Base-by-base conservation (phyloP, 441 rosid species). In the Euphorbia corollata region DNA sequence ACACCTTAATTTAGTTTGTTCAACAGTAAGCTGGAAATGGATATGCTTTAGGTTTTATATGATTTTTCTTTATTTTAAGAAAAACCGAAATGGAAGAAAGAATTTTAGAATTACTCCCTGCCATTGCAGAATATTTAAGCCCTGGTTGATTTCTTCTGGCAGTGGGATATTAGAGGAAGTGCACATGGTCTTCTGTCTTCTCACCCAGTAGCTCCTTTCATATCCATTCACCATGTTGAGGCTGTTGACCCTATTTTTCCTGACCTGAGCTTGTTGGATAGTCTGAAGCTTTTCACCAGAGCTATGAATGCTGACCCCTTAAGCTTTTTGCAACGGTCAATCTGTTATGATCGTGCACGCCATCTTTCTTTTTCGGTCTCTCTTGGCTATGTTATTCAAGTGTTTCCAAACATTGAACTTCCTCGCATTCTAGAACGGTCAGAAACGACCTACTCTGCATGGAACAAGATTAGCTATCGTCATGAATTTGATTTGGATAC, bases 131-230 rank as follows among this genome's bases (percentile, higher is more conserved):
- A 23, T 36, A 24, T 55, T 70, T 63, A 47, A 59, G 1, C 23
- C 34, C 58, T 70, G 32, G 27, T 24, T 63, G 62, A 4, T 34
- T 43, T 62, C 22, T 61, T 27, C 47, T 74, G 72, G 78, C 89
- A 89, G 98, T 90, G 90, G 92, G 98, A 92, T 84, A 88, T 92
- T 65, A 86, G 81, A 69, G 97, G 98, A 20, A 83, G 79, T 71
- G 92, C 93, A 7, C 84, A 80, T 41, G 97, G 98, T 38, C 80
- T 92, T 58, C 77, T 92, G 67, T 80, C 93, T 0, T 62, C 96
- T 11, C 98, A 92, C 61, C 96, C 97, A 0, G 74, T 90, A 13
- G 90, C 90, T 0, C 98, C 98, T 32, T 90, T 92, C 72, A 72
- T 92, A 56, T 88, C 97, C 0, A 80, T 92, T 64, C 98, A 92